These are phyloP conservation scores for Lupinus albus DNA, from an alignment of 306 rosid species.

Conservation along the genomic window DNA sequence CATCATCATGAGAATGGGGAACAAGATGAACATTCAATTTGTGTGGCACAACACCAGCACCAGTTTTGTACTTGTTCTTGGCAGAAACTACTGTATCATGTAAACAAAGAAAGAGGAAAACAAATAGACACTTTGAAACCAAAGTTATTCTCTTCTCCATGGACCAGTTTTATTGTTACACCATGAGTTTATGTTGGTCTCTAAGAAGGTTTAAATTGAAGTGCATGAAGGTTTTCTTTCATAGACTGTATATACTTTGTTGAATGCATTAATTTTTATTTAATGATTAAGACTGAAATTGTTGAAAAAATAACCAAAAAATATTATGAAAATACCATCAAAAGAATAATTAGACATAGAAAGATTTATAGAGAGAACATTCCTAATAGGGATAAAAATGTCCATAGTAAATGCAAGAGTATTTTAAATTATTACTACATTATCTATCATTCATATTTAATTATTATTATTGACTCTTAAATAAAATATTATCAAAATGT, in stretches of 20 bases:
- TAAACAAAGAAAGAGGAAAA: constrained; percentile 43
- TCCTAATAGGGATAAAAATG: too few species aligned
- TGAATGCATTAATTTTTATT: background rate
- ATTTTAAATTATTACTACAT: too few species aligned
- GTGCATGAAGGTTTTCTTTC: background rate
- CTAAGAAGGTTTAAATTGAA: background rate
- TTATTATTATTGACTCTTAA: too few species aligned
- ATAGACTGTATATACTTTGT: too few species aligned
- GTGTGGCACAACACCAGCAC: constrained; percentile 53
- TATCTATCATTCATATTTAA: too few species aligned
- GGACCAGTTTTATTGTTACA: background rate
- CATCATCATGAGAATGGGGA: constrained; percentile 85
- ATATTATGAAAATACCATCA: too few species aligned
- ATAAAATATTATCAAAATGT: too few species aligned
- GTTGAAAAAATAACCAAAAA: too few species aligned
- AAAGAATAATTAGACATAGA: too few species aligned
- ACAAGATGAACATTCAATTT: constrained; percentile 89
- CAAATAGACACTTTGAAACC: constrained; percentile 15
- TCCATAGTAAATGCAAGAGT: too few species aligned
- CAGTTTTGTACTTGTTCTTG: constrained; percentile 68
- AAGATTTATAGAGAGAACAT: too few species aligned
- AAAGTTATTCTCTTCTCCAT: constrained; percentile 41
- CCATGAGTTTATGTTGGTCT: background rate
- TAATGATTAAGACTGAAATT: too few species aligned
- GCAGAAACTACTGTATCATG: constrained; percentile 41